Conservation (phyloP, 129 eudicot species). For the Lactuca saligna region DNA sequence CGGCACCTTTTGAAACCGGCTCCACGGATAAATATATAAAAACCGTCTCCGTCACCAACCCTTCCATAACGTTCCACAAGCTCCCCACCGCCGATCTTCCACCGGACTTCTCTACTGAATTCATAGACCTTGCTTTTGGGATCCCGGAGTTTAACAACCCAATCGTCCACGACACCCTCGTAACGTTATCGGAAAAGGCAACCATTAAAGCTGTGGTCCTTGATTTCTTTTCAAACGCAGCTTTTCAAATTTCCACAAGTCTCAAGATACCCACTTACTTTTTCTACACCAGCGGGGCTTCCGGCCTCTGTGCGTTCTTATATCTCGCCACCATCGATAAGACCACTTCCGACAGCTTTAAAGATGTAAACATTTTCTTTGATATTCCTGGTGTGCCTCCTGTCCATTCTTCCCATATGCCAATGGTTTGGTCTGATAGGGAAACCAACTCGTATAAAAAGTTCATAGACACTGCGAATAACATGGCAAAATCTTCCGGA, state of each 20-base stretch:
- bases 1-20: conserved; percentile 32
- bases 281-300: conserved; percentile 45
- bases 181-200: conserved; percentile 36
- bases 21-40: conserved; percentile 36
- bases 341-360: conserved; percentile 3
- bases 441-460: conserved; percentile 8
- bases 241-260: conserved; percentile 37
- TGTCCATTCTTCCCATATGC: conserved; percentile 33
- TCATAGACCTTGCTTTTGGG: conserved; percentile 32
- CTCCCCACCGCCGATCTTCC: conserved; percentile 41
- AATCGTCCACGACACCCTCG: conserved; percentile 36
- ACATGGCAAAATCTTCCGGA: conserved; percentile 45
- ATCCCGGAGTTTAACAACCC: conserved; percentile 48
- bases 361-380: conserved; percentile 10
- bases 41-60: conserved; percentile 33
- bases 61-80: conserved; percentile 51
- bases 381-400: conserved; percentile 53
- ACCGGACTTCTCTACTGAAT: conserved; percentile 19
- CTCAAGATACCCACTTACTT: conserved; percentile 58
- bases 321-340: conserved; percentile 39
- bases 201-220: conserved; percentile 46
- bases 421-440: conserved; percentile 24
- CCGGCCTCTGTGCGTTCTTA: conserved; percentile 35
- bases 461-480: conserved; percentile 43
- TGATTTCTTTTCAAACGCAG: conserved; percentile 61